A percentile compares a stretch with the other conserved stretches of the same genome.
These are phyloP conservation scores for Candida albicans DNA, from an alignment of 1,139 yeast species.

Conservation along the genomic window DNA sequence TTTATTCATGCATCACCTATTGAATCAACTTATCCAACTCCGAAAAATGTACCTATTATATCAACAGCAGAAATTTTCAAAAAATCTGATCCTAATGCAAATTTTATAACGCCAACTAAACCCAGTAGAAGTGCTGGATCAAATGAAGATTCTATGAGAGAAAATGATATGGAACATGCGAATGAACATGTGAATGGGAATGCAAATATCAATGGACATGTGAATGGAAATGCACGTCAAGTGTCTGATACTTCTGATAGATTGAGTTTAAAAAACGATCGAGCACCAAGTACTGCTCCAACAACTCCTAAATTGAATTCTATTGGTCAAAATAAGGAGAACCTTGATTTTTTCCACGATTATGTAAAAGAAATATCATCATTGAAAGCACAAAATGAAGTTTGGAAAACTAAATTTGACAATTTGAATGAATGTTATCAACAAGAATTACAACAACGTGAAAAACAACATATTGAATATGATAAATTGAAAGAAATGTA, in stretches of 20 bases:
- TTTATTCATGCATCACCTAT: background rate
- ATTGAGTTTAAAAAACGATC: background rate
- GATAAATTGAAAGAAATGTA: background rate
- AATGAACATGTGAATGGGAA: too few relatives aligned
- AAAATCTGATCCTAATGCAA: background rate
- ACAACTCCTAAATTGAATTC: background rate
- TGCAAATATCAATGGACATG: too few relatives aligned
- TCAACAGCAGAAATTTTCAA: background rate
- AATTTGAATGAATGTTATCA: background rate
- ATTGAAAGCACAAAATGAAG: background rate
- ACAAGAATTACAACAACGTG: background rate
- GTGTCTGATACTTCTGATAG: constrained; percentile 2
- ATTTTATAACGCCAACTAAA: background rate
- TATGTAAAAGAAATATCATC: background rate
- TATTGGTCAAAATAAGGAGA: background rate
- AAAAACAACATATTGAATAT: background rate
- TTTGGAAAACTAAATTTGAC: background rate
- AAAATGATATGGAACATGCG: background rate
- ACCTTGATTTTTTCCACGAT: background rate
- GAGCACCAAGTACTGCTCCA: background rate
- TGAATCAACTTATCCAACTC: background rate
- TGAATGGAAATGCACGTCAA: background rate
- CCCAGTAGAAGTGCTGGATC: background rate
- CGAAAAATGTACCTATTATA: background rate
- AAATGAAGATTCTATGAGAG: background rate